Evolutionary conservation across 2,329 filamentous ascomycete genomes (phyloP).

Genomic region (Monosporascus sp.): DNA sequence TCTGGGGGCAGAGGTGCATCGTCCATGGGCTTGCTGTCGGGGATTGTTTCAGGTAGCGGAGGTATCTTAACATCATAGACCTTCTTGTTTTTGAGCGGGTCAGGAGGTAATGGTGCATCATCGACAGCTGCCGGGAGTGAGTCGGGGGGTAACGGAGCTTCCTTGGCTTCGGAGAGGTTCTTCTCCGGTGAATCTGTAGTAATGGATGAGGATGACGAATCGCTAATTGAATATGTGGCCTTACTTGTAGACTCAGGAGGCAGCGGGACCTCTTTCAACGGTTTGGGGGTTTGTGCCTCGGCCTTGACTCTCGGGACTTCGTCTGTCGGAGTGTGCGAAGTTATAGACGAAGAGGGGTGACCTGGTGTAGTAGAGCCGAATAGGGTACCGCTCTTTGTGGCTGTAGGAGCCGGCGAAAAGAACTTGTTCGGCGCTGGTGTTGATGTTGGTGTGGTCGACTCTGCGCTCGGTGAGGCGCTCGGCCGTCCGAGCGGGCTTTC

Average conservation of each 20-base stretch:
- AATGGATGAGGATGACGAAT: constrained; percentile 48
- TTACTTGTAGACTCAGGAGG: constrained; percentile 53
- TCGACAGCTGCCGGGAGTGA: constrained; percentile 16
- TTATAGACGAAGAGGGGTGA: constrained; percentile 12
- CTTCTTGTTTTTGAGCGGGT: constrained; percentile 32
- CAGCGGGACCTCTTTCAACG: constrained; percentile 30
- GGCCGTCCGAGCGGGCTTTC: constrained; percentile 17
- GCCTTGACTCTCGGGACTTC: constrained; percentile 32
- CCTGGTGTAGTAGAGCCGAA: constrained; percentile 28
- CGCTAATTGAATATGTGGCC: constrained; percentile 40
- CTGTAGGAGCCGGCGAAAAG: constrained; percentile 32
- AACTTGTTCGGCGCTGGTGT: constrained; percentile 46
- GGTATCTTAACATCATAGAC: constrained; percentile 21
- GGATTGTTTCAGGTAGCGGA: constrained; percentile 15
- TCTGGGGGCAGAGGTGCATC: constrained; percentile 38
- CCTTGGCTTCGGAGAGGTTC: constrained; percentile 14
- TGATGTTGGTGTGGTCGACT: constrained; percentile 44
- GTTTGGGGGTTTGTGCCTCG: constrained; percentile 28
- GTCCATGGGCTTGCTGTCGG: constrained; percentile 21
- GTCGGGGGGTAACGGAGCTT: constrained; percentile 28
- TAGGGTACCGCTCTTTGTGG: constrained; percentile 22
- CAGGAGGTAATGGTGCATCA: constrained; percentile 38
- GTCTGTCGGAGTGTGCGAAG: constrained; percentile 13
- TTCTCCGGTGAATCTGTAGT: constrained; percentile 25
- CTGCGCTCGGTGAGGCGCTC: constrained; percentile 10